Conservation (phyloP, 345 rosid genomes). For the Hypericum androsaemum region DNA sequence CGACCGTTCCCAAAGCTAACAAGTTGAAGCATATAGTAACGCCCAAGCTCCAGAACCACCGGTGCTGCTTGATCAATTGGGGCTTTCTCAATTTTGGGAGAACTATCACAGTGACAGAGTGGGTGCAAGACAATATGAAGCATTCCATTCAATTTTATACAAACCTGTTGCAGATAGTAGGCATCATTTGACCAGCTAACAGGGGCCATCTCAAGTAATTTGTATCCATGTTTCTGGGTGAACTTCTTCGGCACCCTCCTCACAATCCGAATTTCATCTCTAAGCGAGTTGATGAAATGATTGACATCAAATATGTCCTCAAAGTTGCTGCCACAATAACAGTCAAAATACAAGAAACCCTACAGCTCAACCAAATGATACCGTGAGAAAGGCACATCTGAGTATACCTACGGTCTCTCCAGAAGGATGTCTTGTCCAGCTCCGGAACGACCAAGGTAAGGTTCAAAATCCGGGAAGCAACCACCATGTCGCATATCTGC, state of each 20-base stretch:
- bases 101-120: too few species aligned
- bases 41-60: too few species aligned
- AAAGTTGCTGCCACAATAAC: slow-evolving; percentile 58
- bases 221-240: slow-evolving; percentile 46
- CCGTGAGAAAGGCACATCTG: not conserved
- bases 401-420: slow-evolving; percentile 91
- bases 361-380: not conserved
- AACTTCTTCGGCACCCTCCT: slow-evolving; percentile 75
- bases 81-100: too few species aligned
- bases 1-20: too few species aligned
- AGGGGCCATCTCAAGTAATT: slow-evolving; percentile 68
- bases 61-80: too few species aligned
- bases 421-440: slow-evolving; percentile 92
- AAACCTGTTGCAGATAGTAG: slow-evolving; percentile 83
- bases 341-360: slow-evolving; percentile 7
- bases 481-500: slow-evolving; percentile 93
- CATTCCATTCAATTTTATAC: not conserved
- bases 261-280: slow-evolving; percentile 83
- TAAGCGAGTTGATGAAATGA: slow-evolving; percentile 82
- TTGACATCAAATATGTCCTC: slow-evolving; percentile 87
- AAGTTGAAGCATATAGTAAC: too few species aligned
- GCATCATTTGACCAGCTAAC: slow-evolving; percentile 95
- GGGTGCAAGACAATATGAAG: not conserved
- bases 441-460: slow-evolving; percentile 93
- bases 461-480: slow-evolving; percentile 77